A percentile compares a stretch with the other conserved stretches of the same genome.
Evolutionary conservation across 2,329 filamentous ascomycete species (phyloP).

Genomic region (Diaporthe australafricana): DNA sequence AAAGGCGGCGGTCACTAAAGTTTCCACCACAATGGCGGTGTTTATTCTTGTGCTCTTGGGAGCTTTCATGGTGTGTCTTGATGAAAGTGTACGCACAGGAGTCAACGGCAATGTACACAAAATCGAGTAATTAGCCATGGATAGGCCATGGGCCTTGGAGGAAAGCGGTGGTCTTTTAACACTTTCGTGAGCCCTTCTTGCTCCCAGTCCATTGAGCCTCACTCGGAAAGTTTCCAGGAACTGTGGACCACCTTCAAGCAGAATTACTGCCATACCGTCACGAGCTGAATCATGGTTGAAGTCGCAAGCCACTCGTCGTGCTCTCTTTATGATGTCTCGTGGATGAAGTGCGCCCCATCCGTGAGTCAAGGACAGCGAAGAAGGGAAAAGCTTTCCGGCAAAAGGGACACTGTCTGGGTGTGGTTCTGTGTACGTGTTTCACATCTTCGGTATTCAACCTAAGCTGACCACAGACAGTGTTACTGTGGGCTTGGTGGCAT

Average conservation of each 20-base stretch:
- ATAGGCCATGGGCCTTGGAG: neutral
- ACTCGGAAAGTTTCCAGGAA: neutral
- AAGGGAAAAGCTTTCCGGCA: neutral
- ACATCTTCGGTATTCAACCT: neutral
- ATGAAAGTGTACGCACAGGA: neutral
- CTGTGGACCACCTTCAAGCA: neutral
- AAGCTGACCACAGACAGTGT: neutral
- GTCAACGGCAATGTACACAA: neutral
- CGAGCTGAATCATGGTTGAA: neutral
- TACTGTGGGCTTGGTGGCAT: neutral
- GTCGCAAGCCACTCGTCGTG: neutral
- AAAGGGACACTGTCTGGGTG: neutral
- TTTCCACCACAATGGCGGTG: neutral
- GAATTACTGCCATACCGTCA: neutral
- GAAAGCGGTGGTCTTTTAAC: neutral
- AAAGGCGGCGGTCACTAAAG: neutral
- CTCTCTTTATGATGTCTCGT: neutral
- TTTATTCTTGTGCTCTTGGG: neutral
- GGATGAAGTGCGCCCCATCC: neutral
- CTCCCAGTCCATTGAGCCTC: neutral
- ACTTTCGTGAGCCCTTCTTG: neutral
- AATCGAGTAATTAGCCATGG: neutral
- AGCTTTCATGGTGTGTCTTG: neutral
- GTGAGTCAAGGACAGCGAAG: neutral
- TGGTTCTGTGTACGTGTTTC: neutral